Base-by-base conservation (phyloP, 352 stramenopile genomes). In the Peronospora destructor region DNA sequence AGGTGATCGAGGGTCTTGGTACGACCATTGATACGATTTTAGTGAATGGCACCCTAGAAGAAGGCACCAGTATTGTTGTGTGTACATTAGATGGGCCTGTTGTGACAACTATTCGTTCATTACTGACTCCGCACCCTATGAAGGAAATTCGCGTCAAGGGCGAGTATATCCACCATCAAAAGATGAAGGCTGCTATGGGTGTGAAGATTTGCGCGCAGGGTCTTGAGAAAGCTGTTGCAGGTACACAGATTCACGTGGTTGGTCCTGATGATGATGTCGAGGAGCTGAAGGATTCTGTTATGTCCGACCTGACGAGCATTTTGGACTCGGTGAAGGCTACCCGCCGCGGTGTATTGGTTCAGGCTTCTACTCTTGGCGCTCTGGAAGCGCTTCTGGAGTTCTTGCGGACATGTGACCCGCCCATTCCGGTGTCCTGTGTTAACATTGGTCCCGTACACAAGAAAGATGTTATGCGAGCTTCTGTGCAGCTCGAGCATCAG, bases 11-110 rank as follows among this genome's bases (percentile, higher is more conserved):
- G 68, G 97, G 97, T 49, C 76, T 99, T 6, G 97, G 97, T 51
- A 98, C 97, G 54, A 99, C 97, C 9, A 95, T 99, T 30, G 97
- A 99, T 86, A 96, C 97, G 11, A 91, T 99, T 55, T 73, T 99
- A 28, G 95, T 99, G 13, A 99, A 99, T 70, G 97, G 97, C 33
- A 87, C 78, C 44, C 67, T 99, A 21, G 76, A 86, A 47, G 94
- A 98, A 67, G 95, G 96, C 26, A 85, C 98, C 50, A 94, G 82
- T 12, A 98, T 98, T 55, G 96, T 99, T 7, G 95, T 98, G 36
- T 98, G 95, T 87, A 98, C 95, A 26, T 76, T 99, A 25, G 95
- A 99, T 48, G 97, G 97, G 3, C 95, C 97, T 1, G 93, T 99
- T 29, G 95, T 99, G 6, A 98, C 97, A 16, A 94, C 66, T 62